phyloP scores from a whole-genome alignment of 148 eudicot species.

The Beta vulgaris region DNA sequence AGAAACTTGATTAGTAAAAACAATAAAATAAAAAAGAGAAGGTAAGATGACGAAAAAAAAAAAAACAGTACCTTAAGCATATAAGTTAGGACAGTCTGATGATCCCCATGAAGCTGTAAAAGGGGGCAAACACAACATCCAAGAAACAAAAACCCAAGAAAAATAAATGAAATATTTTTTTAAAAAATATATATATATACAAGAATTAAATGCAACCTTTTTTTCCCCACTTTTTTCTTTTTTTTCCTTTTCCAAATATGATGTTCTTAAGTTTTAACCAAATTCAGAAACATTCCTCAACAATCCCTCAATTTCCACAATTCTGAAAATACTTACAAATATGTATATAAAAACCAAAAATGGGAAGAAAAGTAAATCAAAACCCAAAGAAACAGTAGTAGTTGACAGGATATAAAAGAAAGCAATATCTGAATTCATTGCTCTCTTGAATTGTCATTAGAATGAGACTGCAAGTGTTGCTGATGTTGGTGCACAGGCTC shows the following conservation, averaged over 20 bases:
- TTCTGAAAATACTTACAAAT: constrained; percentile 17
- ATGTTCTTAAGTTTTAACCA: constrained; percentile 17
- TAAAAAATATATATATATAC: background rate
- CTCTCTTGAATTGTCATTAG: constrained; percentile 65
- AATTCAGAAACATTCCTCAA: constrained; percentile 28
- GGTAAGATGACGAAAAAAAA: too few relatives aligned
- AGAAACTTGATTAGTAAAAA: background rate
- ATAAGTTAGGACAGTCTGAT: constrained; percentile 19
- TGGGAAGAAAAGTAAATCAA: constrained; percentile 5
- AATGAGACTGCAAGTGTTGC: constrained; percentile 47
- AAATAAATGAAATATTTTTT: background rate
- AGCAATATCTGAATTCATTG: constrained; percentile 21
- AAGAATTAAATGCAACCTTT: constrained; percentile 19
- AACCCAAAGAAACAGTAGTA: constrained; percentile 3
- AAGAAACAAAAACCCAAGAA: background rate
- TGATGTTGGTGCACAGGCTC: constrained; percentile 41
- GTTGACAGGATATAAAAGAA: background rate
- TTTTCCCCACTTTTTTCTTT: background rate
- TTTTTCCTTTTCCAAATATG: constrained; percentile 7
- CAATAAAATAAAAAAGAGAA: background rate
- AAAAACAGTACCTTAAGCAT: constrained; percentile 17
- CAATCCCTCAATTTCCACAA: constrained; percentile 20
- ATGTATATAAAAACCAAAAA: background rate
- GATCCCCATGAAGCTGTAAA: constrained; percentile 35
- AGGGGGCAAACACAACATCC: constrained; percentile 20